Conservation (phyloP, 139 green algal species). For the Nannochloris sp. region DNA sequence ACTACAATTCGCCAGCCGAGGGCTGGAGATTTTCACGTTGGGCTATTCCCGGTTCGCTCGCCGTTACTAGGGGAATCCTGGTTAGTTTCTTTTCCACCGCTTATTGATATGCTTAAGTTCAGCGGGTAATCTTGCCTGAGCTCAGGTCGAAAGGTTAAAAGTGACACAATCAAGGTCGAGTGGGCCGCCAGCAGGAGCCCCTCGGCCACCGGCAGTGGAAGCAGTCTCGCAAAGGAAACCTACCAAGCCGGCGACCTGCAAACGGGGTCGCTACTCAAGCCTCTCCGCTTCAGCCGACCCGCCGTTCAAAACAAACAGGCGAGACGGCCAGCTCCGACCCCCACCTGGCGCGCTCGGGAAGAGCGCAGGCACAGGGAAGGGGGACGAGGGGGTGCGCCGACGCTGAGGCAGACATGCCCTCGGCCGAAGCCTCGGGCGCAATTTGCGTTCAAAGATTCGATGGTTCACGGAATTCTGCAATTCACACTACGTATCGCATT, state of each 20-base stretch:
- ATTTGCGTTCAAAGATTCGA: conserved; percentile 92
- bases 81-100: conserved; percentile 95
- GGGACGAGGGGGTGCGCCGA: conserved; percentile 51
- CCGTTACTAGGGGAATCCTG: conserved; percentile 87
- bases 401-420: conserved; percentile 85
- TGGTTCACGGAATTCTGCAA: conserved; percentile 89
- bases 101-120: conserved; percentile 96
- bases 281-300: conserved; percentile 30
- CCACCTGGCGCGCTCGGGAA: too few relatives aligned
- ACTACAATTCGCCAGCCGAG: conserved; percentile 76
- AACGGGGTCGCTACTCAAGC: conserved; percentile 28
- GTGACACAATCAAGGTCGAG: background rate
- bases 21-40: conserved; percentile 72
- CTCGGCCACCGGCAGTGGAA: conserved; percentile 15
- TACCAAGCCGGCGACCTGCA: conserved; percentile 44
- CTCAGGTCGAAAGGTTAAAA: conserved; percentile 74
- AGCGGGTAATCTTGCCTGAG: conserved; percentile 84
- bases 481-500: conserved; percentile 94
- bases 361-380: conserved; percentile 4
- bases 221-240: conserved; percentile 11
- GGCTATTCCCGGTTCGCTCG: conserved; percentile 80
- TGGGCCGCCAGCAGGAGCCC: conserved; percentile 16
- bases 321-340: conserved; percentile 42
- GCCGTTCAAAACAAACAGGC: conserved; percentile 1
- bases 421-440: conserved; percentile 70